Conservation (phyloP, 768 basidiomycete genomes). For the Termitomyces sp. region DNA sequence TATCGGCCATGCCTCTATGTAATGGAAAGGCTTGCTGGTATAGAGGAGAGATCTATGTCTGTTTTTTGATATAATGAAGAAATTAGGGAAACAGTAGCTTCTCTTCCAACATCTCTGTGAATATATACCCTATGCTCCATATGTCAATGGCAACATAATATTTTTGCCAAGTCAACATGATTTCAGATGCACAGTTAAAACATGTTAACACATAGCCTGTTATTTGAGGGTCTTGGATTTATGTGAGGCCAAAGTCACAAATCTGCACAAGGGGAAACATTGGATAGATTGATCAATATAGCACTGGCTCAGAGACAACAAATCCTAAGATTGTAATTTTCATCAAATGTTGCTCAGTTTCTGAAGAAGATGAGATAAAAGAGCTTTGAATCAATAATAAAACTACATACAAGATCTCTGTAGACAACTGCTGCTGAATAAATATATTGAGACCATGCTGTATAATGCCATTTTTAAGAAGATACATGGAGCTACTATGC, state of each 20-base stretch:
- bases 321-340: slow-evolving; percentile 99
- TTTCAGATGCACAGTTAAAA: slow-evolving; percentile 98
- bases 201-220: slow-evolving; percentile 99
- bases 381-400: not conserved
- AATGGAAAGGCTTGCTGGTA: too few relatives aligned
- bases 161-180: slow-evolving; percentile 99
- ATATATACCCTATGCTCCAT: slow-evolving; percentile 99
- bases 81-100: too few relatives aligned
- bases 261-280: slow-evolving; percentile 47
- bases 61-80: too few relatives aligned
- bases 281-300: not conserved
- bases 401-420: slow-evolving; percentile 76
- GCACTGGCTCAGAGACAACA: slow-evolving; percentile 10
- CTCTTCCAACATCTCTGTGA: slow-evolving; percentile 99
- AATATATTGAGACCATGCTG: slow-evolving; percentile 98
- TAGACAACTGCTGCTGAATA: slow-evolving; percentile 99
- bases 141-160: slow-evolving; percentile 99
- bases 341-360: slow-evolving; percentile 99
- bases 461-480: slow-evolving; percentile 1
- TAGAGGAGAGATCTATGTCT: too few relatives aligned
- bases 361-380: slow-evolving; percentile 29
- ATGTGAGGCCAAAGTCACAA: slow-evolving; percentile 97
- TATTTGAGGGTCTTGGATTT: slow-evolving; percentile 99
- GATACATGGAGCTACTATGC: not conserved
- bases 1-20: too few relatives aligned